Evolutionary conservation across 2,329 filamentous ascomycete genomes (phyloP), one percentile per base, ranked within the genome.

Genomic region (Byssoonygena ceratinophila): DNA sequence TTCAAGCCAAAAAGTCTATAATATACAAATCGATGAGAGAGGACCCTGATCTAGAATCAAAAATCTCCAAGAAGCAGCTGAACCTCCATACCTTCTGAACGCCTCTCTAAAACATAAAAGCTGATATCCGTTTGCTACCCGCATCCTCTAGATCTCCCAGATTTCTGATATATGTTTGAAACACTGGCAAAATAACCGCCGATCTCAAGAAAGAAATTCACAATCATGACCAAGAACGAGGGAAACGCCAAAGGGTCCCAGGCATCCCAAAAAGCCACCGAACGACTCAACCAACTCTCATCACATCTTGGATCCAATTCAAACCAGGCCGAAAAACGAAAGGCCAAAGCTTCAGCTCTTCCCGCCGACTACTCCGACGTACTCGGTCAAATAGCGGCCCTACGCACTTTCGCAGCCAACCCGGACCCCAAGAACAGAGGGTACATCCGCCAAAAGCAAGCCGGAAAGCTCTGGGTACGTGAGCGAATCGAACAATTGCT

Each of bases 391-490:
- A 69, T 83, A n/a, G 57, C 66, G 4, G 69, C 70, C 0, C 70
- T 83, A 1, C 71, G 70, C 14, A 68, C 64, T 5, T 75, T 80
- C 34, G 79, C 80, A 9, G 66, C 71, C 20, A 81, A 74, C 0
- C 79, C 81, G 1, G 71, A 80, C 48, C 63, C 70, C 0, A 73
- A 66, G 6, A 76, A 76, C 52, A 69, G 75, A 55, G 80, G 80
- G 22, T 83, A 83, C 57, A 64, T 78, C n/a, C 74, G 78, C 4
- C 81, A 84, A 61, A 82, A 81, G 57, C 71, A 79, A 64, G 74
- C 78, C 2, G 81, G 81, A 1, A 84, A 84, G 63, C 71, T 83
- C 16, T 83, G 80, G 79, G 80, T 83, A 0, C 74, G 80, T 20
- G 80, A 83, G 59, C 71, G 80, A 2, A 76, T 83, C 16, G 71